These are phyloP conservation scores for Juncus effusus DNA, from an alignment of 176 grass and related monocot genomes.

Conservation along the genomic window DNA sequence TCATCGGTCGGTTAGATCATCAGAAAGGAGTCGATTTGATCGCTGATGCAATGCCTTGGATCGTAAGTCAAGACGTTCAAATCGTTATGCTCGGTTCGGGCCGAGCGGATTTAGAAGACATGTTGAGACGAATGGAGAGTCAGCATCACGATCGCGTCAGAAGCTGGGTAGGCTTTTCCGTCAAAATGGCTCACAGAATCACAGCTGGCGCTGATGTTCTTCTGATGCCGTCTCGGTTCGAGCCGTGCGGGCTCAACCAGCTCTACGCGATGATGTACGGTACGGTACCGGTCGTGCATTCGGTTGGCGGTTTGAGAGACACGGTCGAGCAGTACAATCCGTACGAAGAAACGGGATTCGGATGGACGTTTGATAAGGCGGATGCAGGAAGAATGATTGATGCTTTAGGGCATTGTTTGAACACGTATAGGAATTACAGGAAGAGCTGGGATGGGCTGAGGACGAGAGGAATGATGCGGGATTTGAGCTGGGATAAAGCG, in stretches of 20 bases:
- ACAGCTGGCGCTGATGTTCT: slow-evolving; percentile 81
- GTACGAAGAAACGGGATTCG: slow-evolving; percentile 58
- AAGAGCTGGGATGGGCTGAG: slow-evolving; percentile 86
- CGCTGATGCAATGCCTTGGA: slow-evolving; percentile 89
- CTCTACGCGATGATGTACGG: slow-evolving; percentile 97
- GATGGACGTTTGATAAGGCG: slow-evolving; percentile 79
- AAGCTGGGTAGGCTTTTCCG: slow-evolving; percentile 92
- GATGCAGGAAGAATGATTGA: slow-evolving; percentile 72
- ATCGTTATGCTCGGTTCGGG: slow-evolving; percentile 77
- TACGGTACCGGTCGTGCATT: slow-evolving; percentile 88
- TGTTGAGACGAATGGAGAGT: slow-evolving; percentile 57
- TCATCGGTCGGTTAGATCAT: slow-evolving; percentile 83
- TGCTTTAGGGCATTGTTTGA: slow-evolving; percentile 75
- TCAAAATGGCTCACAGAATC: slow-evolving; percentile 77
- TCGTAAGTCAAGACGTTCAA: slow-evolving; percentile 79
- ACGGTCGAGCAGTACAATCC: slow-evolving; percentile 80
- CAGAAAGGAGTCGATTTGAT: slow-evolving; percentile 94
- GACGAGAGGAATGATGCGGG: slow-evolving; percentile 82
- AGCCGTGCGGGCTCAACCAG: slow-evolving; percentile 89
- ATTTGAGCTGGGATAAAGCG: slow-evolving; percentile 91
- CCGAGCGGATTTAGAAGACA: slow-evolving; percentile 84
- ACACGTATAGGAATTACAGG: slow-evolving; percentile 66
- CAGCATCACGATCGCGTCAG: slow-evolving; percentile 57
- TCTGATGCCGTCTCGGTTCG: slow-evolving; percentile 91
- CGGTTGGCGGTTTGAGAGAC: slow-evolving; percentile 81